Percentiles rank a stretch among this genome's conserved stretches.
Evolutionary conservation across 441 rosid species (phyloP).

Genomic region (Kokia cookei): DNA sequence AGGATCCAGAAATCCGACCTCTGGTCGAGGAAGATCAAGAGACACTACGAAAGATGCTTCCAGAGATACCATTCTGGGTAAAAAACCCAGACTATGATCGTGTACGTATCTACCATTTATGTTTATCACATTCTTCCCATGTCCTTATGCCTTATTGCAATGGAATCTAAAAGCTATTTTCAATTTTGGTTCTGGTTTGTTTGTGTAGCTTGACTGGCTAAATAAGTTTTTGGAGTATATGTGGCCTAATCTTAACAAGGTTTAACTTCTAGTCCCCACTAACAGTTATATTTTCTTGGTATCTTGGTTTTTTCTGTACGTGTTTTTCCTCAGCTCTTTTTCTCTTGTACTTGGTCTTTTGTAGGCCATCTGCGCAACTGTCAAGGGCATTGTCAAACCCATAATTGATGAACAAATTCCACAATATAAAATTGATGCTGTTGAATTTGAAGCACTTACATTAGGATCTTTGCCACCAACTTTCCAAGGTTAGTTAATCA

Average conservation of each 20-base stretch:
- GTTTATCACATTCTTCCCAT: neutral
- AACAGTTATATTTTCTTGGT: neutral
- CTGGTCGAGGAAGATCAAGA: conserved; percentile 69
- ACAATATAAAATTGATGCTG: conserved; percentile 91
- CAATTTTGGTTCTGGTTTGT: conserved; percentile 2
- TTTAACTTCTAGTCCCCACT: conserved; percentile 19
- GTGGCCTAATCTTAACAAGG: conserved; percentile 99
- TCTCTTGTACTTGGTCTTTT: neutral
- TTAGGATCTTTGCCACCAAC: conserved; percentile 89
- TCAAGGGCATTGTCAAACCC: conserved; percentile 60
- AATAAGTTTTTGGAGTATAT: conserved; percentile 53
- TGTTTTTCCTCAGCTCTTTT: conserved; percentile 6
- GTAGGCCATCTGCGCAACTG: conserved; percentile 88
- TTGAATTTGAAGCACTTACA: conserved; percentile 78
- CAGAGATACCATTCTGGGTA: conserved; percentile 93
- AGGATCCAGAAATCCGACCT: conserved; percentile 71
- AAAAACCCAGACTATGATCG: conserved; percentile 92
- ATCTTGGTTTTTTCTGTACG: conserved; percentile 10
- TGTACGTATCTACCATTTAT: conserved; percentile 36
- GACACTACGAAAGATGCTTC: conserved; percentile 74
- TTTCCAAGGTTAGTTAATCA: conserved; percentile 55
- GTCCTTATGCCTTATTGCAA: neutral
- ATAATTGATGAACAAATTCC: conserved; percentile 92
- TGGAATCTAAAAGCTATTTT: conserved; percentile 5
- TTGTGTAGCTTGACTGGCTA: conserved; percentile 83